phyloP scores from a whole-genome alignment of 768 basidiomycete genomes.

The Sarcodon sp. region DNA sequence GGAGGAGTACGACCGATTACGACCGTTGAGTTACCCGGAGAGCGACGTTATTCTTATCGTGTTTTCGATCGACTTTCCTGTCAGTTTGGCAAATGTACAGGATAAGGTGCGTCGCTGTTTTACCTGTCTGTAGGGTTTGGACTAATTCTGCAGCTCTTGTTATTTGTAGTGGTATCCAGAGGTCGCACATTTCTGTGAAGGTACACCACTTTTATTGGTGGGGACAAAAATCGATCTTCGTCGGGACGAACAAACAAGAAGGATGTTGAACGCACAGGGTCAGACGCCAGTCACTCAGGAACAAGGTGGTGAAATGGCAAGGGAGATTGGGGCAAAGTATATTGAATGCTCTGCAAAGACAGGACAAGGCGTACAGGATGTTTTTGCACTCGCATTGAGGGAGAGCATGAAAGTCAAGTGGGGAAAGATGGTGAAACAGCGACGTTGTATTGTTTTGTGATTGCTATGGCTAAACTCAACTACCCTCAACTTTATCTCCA shows the following conservation, averaged over 20 bases:
- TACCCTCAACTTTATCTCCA: background rate
- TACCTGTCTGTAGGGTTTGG: background rate
- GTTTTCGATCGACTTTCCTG: conserved; percentile 89
- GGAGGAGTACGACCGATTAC: conserved; percentile 88
- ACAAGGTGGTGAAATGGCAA: conserved; percentile 77
- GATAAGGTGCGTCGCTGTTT: conserved; percentile 51
- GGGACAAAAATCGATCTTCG: conserved; percentile 92
- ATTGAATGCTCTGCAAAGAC: conserved; percentile 91
- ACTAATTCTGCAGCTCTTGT: conserved; percentile 4
- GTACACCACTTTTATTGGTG: conserved; percentile 82
- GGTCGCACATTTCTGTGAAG: conserved; percentile 85
- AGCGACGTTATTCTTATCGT: conserved; percentile 89
- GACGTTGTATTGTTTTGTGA: conserved; percentile 33
- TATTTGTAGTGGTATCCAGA: conserved; percentile 76
- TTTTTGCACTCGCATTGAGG: conserved; percentile 79
- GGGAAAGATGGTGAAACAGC: conserved; percentile 57
- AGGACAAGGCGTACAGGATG: conserved; percentile 83
- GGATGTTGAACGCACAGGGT: conserved; percentile 86
- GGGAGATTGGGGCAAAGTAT: conserved; percentile 89
- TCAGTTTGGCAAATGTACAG: conserved; percentile 80
- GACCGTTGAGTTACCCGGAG: conserved; percentile 80
- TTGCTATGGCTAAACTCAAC: conserved; percentile 1
- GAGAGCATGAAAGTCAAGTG: conserved; percentile 80
- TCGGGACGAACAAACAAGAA: conserved; percentile 70
- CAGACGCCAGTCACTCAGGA: conserved; percentile 68